Base-by-base conservation (phyloP, 1,284 basidiomycete species). In the Leccinum glutinopallens region DNA sequence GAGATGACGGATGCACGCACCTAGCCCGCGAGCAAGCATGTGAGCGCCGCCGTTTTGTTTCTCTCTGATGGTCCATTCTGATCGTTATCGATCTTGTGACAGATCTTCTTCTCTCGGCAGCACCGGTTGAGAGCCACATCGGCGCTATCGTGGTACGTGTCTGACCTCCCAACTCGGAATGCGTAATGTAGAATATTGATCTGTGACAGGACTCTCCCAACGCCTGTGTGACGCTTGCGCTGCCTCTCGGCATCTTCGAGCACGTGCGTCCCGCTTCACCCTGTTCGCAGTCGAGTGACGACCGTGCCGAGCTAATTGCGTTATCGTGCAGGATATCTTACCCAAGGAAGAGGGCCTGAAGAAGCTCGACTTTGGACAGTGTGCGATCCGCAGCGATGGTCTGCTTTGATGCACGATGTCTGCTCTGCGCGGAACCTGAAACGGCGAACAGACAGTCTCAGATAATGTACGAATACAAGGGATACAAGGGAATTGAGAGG, bases 61-160 rank as follows among this genome's bases (percentile, higher is more conserved):
- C 13, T n/a, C 35, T 25, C 8, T 13, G 10, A n/a, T 43, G 9
- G 58, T 55, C 46, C 5, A 33, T 32, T 32, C 60, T 64, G 61
- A 67, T 12, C 12, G 22, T 22, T 2, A 35, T 4, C 15, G 15
- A 33, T 6, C 49, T 51, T 51, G 13, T 54, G 9, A 41, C 70
- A 83, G 88, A 93, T 70, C 82, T 93, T 6, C 78, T 93, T 10
- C 80, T 94, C 17, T 88, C 87, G 1, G 90, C 90, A 0, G 91
- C 91, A 0, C 91, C 91, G 0, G 79, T 93, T 54, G 91, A 93
- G 72, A 87, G 86, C 63, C 90, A 92, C 70, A 84, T 92, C 63
- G 90, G 87, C 5, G 89, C 90, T 2, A 73, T 92, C 29, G 91
- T 92, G 49, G 89, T 87, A 75, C 60, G 83, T 77, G 12, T 29